These are phyloP conservation scores for Copromyces sp. DNA, from an alignment of 495 filamentous ascomycete species.

Conservation along the genomic window DNA sequence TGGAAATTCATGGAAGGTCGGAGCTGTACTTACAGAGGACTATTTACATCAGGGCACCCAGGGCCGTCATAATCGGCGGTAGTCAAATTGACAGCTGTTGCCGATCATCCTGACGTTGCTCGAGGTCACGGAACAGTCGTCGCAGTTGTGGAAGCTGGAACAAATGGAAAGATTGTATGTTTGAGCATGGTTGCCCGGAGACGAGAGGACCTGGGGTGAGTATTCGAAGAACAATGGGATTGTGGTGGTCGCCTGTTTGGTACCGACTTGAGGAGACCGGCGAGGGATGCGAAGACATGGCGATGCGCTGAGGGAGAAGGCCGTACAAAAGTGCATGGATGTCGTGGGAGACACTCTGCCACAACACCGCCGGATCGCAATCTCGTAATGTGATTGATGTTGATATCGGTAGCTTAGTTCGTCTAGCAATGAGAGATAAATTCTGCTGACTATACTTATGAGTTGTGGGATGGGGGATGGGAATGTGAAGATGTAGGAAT, in stretches of 20 bases:
- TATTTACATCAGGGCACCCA: background rate
- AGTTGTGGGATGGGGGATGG: background rate
- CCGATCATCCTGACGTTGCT: background rate
- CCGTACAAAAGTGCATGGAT: background rate
- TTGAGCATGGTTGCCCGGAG: slow-evolving; percentile 72
- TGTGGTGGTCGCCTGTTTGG: background rate
- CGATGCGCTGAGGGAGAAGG: background rate
- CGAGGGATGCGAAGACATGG: background rate
- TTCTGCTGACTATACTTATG: background rate
- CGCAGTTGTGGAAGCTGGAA: background rate
- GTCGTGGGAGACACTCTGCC: background rate
- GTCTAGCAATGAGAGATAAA: no score
- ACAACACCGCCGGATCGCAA: background rate
- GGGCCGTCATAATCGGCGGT: background rate
- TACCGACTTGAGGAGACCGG: background rate
- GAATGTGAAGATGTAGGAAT: background rate
- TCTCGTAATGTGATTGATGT: accelerated
- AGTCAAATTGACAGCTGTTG: background rate
- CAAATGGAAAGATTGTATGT: background rate
- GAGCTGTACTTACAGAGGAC: background rate
- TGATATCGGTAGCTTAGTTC: no score
- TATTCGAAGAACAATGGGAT: slow-evolving; percentile 44
- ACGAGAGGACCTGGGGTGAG: slow-evolving; percentile 71
- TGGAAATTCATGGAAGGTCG: background rate
- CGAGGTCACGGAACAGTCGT: background rate